Conservation (phyloP, 371 early-diverging fungal genomes). For the Rhizomucor miehei region DNA sequence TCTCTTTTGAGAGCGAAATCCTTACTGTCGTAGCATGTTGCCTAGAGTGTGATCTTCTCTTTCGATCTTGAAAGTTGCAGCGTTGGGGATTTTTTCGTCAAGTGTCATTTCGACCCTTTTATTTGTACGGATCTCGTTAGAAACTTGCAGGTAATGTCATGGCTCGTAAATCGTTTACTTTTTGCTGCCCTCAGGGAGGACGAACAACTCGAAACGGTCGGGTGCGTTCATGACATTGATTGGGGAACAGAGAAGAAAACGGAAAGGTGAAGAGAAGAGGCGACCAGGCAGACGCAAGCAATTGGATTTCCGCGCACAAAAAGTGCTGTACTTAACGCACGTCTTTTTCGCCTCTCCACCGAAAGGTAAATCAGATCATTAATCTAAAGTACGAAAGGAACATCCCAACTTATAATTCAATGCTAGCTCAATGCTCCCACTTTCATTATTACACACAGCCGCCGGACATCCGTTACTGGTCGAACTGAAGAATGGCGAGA, state of each 20-base stretch:
- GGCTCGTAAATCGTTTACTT: too few species aligned
- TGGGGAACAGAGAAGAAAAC: neutral
- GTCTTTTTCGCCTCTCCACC: too few species aligned
- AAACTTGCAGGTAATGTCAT: too few species aligned
- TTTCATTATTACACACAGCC: conserved; percentile 86
- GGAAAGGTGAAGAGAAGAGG: neutral
- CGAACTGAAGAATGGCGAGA: conserved; percentile 98
- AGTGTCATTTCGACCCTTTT: conserved; percentile 76
- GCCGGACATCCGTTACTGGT: conserved; percentile 93
- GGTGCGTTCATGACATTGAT: conserved; percentile 83
- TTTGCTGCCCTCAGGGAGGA: conserved; percentile 85
- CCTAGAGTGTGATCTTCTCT: conserved; percentile 98
- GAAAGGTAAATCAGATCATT: too few species aligned
- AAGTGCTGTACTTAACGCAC: too few species aligned
- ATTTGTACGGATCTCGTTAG: neutral
- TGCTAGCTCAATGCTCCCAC: conserved; percentile 80
- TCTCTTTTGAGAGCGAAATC: neutral
- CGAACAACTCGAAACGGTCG: conserved; percentile 86
- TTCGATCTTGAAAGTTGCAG: conserved; percentile 88
- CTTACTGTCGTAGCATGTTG: conserved; percentile 88
- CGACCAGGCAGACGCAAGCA: too few species aligned
- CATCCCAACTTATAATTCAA: too few species aligned
- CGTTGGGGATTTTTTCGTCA: conserved; percentile 94
- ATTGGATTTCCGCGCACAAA: too few species aligned
- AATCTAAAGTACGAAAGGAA: too few species aligned